A percentile compares a stretch with the other conserved stretches of the same genome.
Conservation (phyloP, 306 rosid genomes). For the Casuarina glauca region DNA sequence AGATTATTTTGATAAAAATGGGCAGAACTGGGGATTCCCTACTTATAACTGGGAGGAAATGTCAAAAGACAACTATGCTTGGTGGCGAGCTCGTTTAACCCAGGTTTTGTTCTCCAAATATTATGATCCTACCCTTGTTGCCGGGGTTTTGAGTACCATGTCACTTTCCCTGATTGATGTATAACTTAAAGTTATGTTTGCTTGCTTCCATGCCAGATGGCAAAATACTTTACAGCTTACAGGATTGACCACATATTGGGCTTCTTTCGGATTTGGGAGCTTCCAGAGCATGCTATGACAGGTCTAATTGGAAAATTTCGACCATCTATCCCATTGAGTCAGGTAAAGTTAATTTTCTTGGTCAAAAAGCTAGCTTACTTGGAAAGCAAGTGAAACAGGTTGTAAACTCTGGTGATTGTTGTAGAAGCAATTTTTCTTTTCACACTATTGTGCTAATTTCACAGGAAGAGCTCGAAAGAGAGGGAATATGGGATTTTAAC, state of each 20-base stretch:
- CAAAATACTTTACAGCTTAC: constrained; percentile 93
- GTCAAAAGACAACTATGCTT: constrained; percentile 90
- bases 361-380: constrained; percentile 6
- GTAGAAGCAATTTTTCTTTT: not conserved
- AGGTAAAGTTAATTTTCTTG: constrained; percentile 48
- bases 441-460: constrained; percentile 18
- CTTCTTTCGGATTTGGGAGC: constrained; percentile 97
- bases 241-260: constrained; percentile 97
- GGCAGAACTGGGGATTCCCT: constrained; percentile 99
- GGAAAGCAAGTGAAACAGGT: not conserved
- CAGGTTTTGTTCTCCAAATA: constrained; percentile 63
- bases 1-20: constrained; percentile 97
- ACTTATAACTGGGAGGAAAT: constrained; percentile 99
- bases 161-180: constrained; percentile 17
- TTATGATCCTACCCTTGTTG: constrained; percentile 12
- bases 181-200: constrained; percentile 33
- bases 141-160: not conserved
- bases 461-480: constrained; percentile 93
- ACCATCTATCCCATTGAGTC: constrained; percentile 94
- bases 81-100: constrained; percentile 94
- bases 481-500: constrained; percentile 96
- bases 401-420: constrained; percentile 15
- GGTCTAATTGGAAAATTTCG: constrained; percentile 92
- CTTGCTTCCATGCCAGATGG: constrained; percentile 69
- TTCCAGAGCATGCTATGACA: constrained; percentile 86